These are phyloP conservation scores for Dryas octopetala DNA, from an alignment of 306 rosid genomes.

Conservation along the genomic window DNA sequence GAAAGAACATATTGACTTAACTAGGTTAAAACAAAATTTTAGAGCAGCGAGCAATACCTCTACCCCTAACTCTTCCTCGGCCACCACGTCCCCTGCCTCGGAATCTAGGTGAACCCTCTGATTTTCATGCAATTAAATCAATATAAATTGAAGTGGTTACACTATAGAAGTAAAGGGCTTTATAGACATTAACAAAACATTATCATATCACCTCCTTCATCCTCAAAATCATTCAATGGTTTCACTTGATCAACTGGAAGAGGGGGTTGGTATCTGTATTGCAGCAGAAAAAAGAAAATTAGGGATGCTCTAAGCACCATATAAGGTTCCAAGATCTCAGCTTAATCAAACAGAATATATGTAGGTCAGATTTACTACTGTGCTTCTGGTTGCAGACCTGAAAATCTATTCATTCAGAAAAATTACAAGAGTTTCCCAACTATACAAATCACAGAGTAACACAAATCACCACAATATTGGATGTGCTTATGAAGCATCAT, in stretches of 20 bases:
- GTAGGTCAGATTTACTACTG: neutral
- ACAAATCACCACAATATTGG: neutral
- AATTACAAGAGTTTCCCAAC: neutral
- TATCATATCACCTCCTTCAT: constrained; percentile 65
- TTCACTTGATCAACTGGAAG: constrained; percentile 80
- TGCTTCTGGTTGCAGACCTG: neutral
- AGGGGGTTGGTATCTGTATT: constrained; percentile 75
- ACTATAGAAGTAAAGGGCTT: constrained; percentile 4
- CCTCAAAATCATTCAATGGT: constrained; percentile 70
- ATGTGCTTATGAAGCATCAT: neutral
- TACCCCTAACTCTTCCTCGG: constrained; percentile 66
- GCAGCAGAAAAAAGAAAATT: constrained; percentile 13
- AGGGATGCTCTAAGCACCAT: neutral
- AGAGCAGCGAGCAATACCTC: constrained; percentile 46
- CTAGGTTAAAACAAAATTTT: neutral
- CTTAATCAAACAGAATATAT: neutral
- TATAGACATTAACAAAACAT: constrained; percentile 2
- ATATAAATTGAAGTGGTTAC: neutral
- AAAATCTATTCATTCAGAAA: neutral
- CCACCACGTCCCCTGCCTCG: constrained; percentile 66
- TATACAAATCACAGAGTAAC: neutral
- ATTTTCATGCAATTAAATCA: constrained; percentile 25
- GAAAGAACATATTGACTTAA: no score
- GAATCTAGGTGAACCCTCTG: constrained; percentile 69
- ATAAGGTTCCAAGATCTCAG: neutral